These are phyloP conservation scores for Neurospora sp. DNA, from an alignment of 495 filamentous ascomycete species.

Conservation along the genomic window DNA sequence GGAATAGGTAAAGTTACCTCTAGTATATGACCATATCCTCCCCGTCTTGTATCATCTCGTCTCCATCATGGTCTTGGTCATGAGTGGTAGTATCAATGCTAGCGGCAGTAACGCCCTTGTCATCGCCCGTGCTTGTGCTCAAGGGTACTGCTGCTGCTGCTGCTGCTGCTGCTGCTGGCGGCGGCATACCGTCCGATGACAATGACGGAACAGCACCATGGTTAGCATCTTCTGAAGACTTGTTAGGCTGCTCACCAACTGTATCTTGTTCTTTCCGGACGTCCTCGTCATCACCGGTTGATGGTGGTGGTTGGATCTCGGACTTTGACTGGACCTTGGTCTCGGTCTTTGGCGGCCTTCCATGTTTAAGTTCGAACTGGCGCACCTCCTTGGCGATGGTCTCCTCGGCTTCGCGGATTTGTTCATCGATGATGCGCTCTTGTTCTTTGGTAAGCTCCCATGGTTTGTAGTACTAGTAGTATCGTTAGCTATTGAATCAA, in stretches of 20 bases:
- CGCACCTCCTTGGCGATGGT: conserved; percentile 33
- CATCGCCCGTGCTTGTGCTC: conserved; percentile 1
- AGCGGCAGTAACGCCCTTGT: neutral
- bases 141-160: conserved; percentile 6
- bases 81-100: conserved; percentile 12
- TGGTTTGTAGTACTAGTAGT: conserved; percentile 71
- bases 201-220: conserved; percentile 11
- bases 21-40: conserved; percentile 86
- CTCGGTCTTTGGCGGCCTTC: neutral
- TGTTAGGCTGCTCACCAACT: conserved; percentile 35
- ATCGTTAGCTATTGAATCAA: conserved; percentile 12
- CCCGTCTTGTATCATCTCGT: conserved; percentile 61
- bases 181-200: conserved; percentile 6
- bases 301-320: neutral
- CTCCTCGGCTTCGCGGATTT: conserved; percentile 35
- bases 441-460: conserved; percentile 59
- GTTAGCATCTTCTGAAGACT: conserved; percentile 35
- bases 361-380: conserved; percentile 26
- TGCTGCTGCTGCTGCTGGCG: conserved; percentile 11
- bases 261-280: neutral
- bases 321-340: neutral
- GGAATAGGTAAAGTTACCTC: conserved; percentile 11
- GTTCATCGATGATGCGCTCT: conserved; percentile 36
- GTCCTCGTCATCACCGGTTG: neutral
- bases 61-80: conserved; percentile 55